Evolutionary conservation across 139 green algal species (phyloP).

Genomic region (Nannochloris sp.): DNA sequence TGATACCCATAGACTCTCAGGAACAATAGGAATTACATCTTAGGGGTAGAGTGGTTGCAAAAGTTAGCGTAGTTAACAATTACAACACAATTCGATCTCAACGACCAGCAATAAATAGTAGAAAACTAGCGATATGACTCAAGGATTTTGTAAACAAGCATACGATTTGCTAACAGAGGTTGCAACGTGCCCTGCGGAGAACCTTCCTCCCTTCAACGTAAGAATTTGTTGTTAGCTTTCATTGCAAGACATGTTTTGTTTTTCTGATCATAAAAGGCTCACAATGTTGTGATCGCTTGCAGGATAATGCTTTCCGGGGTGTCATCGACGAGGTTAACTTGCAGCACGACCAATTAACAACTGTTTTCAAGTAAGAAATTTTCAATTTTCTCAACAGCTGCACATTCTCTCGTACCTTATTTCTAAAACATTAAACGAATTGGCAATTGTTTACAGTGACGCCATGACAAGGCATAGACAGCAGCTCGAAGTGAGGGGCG

Average conservation of each 20-base stretch:
- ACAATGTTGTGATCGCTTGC: neutral
- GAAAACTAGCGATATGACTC: no score
- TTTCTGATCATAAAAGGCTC: neutral
- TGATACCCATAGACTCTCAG: no score
- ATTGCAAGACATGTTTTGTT: neutral
- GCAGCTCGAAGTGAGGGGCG: neutral
- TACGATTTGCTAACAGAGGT: conserved; percentile 36
- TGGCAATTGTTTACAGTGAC: neutral
- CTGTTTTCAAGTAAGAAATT: conserved; percentile 41
- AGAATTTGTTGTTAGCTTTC: neutral
- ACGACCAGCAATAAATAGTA: no score
- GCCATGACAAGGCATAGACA: neutral
- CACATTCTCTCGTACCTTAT: no score
- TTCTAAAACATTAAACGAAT: no score
- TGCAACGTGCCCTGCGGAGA: conserved; percentile 12
- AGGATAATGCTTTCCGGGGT: conserved; percentile 36
- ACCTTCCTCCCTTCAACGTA: conserved; percentile 42
- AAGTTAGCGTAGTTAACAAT: no score
- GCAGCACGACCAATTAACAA: conserved; percentile 23
- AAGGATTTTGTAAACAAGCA: conserved; percentile 36
- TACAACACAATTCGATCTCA: no score
- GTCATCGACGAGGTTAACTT: conserved; percentile 39
- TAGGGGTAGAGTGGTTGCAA: no score
- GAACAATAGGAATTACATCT: no score
- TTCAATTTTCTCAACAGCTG: no score